phyloP scores from a whole-genome alignment of 1,284 basidiomycete genomes.

The Tylopilus sp. region DNA sequence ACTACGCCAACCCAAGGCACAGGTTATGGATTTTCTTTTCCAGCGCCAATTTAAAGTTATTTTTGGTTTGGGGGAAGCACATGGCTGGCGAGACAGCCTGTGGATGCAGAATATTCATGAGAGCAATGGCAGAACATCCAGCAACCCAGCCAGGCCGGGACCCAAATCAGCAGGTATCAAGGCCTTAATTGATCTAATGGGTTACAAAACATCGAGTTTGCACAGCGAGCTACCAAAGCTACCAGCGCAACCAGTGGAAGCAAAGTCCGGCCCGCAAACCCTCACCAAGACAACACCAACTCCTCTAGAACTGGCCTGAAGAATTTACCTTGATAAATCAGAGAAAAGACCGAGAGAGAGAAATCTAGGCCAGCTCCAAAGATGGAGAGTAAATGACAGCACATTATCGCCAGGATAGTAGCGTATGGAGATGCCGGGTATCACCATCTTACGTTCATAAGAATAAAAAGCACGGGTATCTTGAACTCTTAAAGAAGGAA shows the following conservation, averaged over 20 bases:
- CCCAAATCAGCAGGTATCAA: neutral
- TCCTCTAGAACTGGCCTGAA: slow-evolving; percentile 22
- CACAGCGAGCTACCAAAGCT: slow-evolving; percentile 10
- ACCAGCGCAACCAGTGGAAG: slow-evolving; percentile 28
- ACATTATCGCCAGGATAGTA: slow-evolving; percentile 38
- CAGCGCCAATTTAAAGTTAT: too few species aligned
- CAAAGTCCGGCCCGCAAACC: slow-evolving; percentile 10
- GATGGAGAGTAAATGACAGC: neutral
- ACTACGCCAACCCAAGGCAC: too few species aligned
- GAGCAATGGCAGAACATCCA: neutral
- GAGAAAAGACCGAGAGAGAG: slow-evolving; percentile 5
- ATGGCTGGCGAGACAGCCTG: too few species aligned
- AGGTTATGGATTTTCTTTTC: too few species aligned
- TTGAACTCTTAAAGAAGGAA: slow-evolving; percentile 29
- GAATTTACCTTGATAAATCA: slow-evolving; percentile 25
- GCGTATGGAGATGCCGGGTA: slow-evolving; percentile 19
- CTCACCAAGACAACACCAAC: slow-evolving; percentile 17
- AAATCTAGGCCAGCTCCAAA: slow-evolving; percentile 23
- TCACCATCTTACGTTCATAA: slow-evolving; percentile 17
- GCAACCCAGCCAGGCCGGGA: too few species aligned
- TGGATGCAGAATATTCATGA: neutral
- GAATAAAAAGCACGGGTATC: slow-evolving; percentile 12
- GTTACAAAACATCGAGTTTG: slow-evolving; percentile 21
- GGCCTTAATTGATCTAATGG: slow-evolving; percentile 11
- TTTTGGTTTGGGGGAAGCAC: too few species aligned